phyloP scores from a whole-genome alignment of 345 rosid species.

The Eucalyptus decipiens region DNA sequence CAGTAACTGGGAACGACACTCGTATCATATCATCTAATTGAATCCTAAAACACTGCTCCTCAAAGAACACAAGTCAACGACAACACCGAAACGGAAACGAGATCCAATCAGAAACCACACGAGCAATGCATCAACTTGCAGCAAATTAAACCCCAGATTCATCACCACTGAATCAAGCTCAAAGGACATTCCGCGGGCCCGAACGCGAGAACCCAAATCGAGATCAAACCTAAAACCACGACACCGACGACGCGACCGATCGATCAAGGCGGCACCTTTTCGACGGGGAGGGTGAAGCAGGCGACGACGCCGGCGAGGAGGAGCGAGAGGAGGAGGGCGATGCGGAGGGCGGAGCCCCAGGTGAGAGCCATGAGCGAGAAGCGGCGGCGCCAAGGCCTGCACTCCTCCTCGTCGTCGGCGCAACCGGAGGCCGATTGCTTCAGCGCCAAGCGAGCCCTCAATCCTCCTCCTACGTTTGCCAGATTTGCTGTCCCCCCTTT shows the following conservation, averaged over 20 bases:
- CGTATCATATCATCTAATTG: not conserved
- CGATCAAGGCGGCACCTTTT: slow-evolving; percentile 34
- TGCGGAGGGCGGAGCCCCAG: slow-evolving; percentile 66
- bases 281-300: slow-evolving; percentile 84
- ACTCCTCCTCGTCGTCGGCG: slow-evolving; percentile 23
- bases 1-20: not conserved
- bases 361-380: slow-evolving; percentile 55
- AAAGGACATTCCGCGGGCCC: not conserved
- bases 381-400: slow-evolving; percentile 51
- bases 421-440: slow-evolving; percentile 28
- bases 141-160: not conserved
- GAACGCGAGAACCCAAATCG: not conserved
- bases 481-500: slow-evolving; percentile 12
- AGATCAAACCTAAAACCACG: not conserved
- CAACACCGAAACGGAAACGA: not conserved
- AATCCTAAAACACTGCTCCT: not conserved
- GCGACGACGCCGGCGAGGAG: slow-evolving; percentile 57
- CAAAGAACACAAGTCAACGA: not conserved
- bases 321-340: slow-evolving; percentile 58
- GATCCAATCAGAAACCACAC: not conserved
- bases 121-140: not conserved
- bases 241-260: not conserved
- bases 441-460: slow-evolving; percentile 34
- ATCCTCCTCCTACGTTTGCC: slow-evolving; percentile 41
- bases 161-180: not conserved